Evolutionary conservation across 2,329 filamentous ascomycete species (phyloP), one percentile per base, ranked within the genome.

Genomic region (Microdochium trichocladiopsis): DNA sequence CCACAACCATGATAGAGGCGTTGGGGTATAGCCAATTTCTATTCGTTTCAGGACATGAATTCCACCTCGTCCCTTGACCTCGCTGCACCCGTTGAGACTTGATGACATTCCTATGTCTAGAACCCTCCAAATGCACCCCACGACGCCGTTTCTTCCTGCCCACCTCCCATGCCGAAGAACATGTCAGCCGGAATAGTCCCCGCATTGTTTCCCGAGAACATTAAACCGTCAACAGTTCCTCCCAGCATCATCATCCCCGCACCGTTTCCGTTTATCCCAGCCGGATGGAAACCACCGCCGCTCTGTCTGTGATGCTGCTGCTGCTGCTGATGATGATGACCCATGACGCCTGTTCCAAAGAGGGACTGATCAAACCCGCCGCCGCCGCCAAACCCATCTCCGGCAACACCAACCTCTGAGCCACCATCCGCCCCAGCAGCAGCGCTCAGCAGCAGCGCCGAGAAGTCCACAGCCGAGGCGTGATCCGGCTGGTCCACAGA

Each of bases 41-140:
- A n/a, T n/a, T n/a, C n/a, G n/a, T n/a, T n/a, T n/a, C n/a, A n/a
- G n/a, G n/a, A n/a, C n/a, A n/a, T n/a, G n/a, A n/a, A n/a, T n/a
- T n/a, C n/a, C 0, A 79, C 73, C 48, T 31, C 8, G 14, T 14
- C 8, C 14, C 28, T 31, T 8, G 14, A 31, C 28, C 28, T 31
- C 8, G 8, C 28, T 8, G 8, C 28, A 31, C 28, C 14, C 14
- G 14, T 14, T 14, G 8, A 14, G 28, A 31, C 28, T 31, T 14
- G 14, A 41, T 14, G n/a, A 9, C 6, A 16, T 41, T 18, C 36
- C n/a, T 18, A 18, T 12, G n/a, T 18, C n/a, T 18, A 45, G 12
- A 45, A 45, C 5, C 41, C 41, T 5, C 41, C 41, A 45, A 45
- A 45, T 16, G 41, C 41, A 8, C 41, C 41, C 41, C 41, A 45